A percentile compares a stretch with the other conserved stretches of the same genome.
phyloP scores from a whole-genome alignment of 495 filamentous ascomycete genomes.

The Daldinia bambusicola region DNA sequence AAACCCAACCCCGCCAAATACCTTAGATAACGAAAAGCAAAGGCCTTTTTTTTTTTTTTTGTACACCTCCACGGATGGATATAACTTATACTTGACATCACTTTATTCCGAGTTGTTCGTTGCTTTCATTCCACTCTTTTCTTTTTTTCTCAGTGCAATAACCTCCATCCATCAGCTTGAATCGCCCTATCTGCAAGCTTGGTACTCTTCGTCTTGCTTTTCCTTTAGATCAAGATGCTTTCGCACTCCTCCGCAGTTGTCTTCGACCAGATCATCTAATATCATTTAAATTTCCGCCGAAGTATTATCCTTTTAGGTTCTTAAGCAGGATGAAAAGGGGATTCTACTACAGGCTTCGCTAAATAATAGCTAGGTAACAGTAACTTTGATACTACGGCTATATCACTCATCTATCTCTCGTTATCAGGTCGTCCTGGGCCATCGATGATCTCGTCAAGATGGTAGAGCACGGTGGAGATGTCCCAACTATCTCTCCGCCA shows the following conservation, averaged over 20 bases:
- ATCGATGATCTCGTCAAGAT: conserved; percentile 25
- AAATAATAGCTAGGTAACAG: not conserved
- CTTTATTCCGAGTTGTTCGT: too few relatives aligned
- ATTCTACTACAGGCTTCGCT: not conserved
- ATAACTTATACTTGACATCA: too few relatives aligned
- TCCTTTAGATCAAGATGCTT: not conserved
- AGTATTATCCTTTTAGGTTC: not conserved
- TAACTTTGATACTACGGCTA: not conserved
- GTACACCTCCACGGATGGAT: too few relatives aligned
- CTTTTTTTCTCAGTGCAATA: too few relatives aligned
- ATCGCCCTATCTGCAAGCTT: too few relatives aligned
- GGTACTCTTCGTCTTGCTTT: not conserved
- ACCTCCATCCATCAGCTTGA: too few relatives aligned
- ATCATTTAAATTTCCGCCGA: too few relatives aligned
- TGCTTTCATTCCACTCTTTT: too few relatives aligned
- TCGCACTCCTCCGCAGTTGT: not conserved
- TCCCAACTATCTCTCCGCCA: conserved; percentile 11
- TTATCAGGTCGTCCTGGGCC: not conserved
- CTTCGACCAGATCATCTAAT: not conserved
- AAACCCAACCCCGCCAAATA: conserved; percentile 5
- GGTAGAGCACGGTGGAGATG: conserved; percentile 26
- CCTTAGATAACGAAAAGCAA: too few relatives aligned
- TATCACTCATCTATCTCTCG: not conserved
- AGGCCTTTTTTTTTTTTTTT: too few relatives aligned
- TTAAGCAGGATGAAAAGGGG: not conserved